Evolutionary conservation across 768 basidiomycete genomes (phyloP), one percentile per base, ranked within the genome.

Genomic region (Russula brevipes): DNA sequence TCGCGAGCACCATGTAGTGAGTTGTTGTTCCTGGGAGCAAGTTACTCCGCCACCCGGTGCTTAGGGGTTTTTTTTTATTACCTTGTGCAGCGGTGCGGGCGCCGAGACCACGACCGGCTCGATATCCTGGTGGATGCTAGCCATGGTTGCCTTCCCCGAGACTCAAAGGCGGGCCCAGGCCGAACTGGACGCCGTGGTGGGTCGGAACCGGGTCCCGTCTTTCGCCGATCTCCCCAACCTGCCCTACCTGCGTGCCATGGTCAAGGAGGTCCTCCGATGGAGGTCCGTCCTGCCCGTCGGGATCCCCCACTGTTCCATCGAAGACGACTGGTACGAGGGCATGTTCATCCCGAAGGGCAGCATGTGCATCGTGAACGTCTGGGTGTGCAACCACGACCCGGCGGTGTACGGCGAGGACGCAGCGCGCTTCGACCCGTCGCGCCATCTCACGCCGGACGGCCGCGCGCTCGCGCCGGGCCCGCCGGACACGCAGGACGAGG

Each of bases 261-360:
- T 68, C 45, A 64, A 59, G 31, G 70, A 70, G 59, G 59, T 68
- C 31, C 65, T 68, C 5, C 65, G 67, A 51, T 68, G 67, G 67
- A 35, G 57, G n/a, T 58, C 67, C 47, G 47, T 55, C 12, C 38
- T 66, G 6, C 67, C 67, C 31, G 33, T 68, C 6, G 67, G 66
- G 30, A 68, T 68, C 6, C 67, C 67, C 3, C 67, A 65, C 19
- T 57, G 60, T 33, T 54, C 60, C 49, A 42, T 66, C 64, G 60
- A 67, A 59, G 73, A 75, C 51, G 74, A 75, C 42, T 69, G 57
- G 57, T 76, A 75, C 52, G 66, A 66, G 52, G 71, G 66, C 11
- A 64, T 63, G 57, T 66, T 71, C 59, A 75, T 79, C n/a, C 77
- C 77, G 0, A 72, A 69, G 39, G 76, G 74, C 8, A 73, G 75